Evolutionary conservation across 805 yeast species (phyloP), one percentile per base, ranked within the genome.

Genomic region (Candida boleticola): DNA sequence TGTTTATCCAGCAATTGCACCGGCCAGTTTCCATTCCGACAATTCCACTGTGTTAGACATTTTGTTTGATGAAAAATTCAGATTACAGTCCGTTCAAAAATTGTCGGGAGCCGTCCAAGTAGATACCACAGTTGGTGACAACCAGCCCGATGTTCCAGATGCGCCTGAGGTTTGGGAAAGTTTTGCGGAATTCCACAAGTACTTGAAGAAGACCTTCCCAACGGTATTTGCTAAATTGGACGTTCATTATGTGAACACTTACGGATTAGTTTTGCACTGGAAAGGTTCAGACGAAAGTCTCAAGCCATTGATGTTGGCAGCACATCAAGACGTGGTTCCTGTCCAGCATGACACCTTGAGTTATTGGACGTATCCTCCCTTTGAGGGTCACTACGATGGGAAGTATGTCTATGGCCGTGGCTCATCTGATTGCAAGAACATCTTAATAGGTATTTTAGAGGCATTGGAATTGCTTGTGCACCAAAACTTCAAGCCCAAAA

Each of bases 321-420:
- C 92, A 1, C 95, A 87, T 57, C 84, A 79, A 58, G 95, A 86
- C 54, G 87, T 83, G 3, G 95, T 87, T 19, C 95, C 95, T 1
- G 83, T 85, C 7, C 85, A 80, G 51, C 57, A 61, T 11, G 76
- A 73, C 23, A 79, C 89, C 0, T 60, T 71, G 40, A 60, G 55
- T 21, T 67, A 76, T 42, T 87, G 95, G 95, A 63, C 64, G 0
- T 69, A 78, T 54, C 82, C 81, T 9, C 95, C 95, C 2, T 84
- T 79, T 44, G 60, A 51, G 10, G 73, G 70, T 2, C 66, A 74
- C 51, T 85, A 67, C 54, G 95, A 88, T 52, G 89, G 88, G 13
- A 66, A 71, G 21, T 63, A 57, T 32, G 51, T 89, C 3, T 85
- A 80, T 76, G 96, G 96, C 2, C 74, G 96, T 53, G 96, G 96